Evolutionary conservation across 78 protist genomes (phyloP), one percentile per base, ranked within the genome.

Genomic region (Emiliania huxleyi): DNA sequence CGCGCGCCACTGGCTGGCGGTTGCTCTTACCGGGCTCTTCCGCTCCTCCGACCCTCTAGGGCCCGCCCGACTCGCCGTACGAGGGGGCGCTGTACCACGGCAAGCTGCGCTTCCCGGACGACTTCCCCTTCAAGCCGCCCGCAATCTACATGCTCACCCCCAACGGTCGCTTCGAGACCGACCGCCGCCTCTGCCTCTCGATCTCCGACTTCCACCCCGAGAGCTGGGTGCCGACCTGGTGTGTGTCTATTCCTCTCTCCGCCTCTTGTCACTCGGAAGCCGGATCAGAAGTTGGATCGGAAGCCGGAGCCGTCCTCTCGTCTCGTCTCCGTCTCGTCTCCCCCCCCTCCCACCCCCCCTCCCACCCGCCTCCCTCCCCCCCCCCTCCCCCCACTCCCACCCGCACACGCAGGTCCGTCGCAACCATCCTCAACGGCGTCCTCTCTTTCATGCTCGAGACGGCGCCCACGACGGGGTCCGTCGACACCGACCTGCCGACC

Each of bases 131-230:
- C 90, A 42, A 55, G 88, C 97, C 98, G 6, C 98, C 98, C 23
- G 21, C 94, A 37, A 96, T 97, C 71, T 29, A 48, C 84, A 97
- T 97, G 97, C 0, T 92, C 29, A 97, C 98, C 0, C 98, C 97
- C 0, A 81, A 81, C 43, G 98, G 98, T 1, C 48, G 98, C 11
- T 97, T 97, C 55, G 46, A 92, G 12, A 71, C 91, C 29, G 75
- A 93, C 77, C 92, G 21, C 44, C 48, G 97, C 19, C 71, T 97
- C 12, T 97, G 98, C 95, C 77, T 97, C n/a, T 84, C 95, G 42
- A 95, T 96, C 35, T 33, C 95, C 33, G 98, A 96, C 89, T 96
- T 96, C 71, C 99, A 98, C 71, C 97, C 97, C 19, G 98, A 97
- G 48, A 38, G 79, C 1, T 97, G 97, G 97, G 84, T 91, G 55